phyloP scores from a whole-genome alignment of 108 stramenopile species.

The Halocafeteria seosinensis region DNA sequence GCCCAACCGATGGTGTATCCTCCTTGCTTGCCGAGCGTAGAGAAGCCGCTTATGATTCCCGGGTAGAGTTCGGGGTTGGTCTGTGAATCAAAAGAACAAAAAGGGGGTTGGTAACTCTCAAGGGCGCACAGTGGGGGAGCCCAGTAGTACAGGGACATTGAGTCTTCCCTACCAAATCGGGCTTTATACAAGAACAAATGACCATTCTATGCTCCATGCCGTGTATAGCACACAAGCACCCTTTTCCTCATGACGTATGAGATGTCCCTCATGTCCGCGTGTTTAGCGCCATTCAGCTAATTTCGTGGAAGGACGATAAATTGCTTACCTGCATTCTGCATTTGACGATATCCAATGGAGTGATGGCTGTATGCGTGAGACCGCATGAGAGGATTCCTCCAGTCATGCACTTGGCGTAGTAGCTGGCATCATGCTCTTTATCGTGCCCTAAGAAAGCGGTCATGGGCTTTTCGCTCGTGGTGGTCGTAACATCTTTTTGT shows the following conservation, averaged over 20 bases:
- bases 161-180: too few species aligned
- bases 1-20: constrained; percentile 17
- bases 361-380: constrained; percentile 23
- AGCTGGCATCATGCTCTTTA: constrained; percentile 7
- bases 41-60: constrained; percentile 13
- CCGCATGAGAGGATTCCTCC: constrained; percentile 32
- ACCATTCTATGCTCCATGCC: too few species aligned
- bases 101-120: neutral
- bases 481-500: too few species aligned
- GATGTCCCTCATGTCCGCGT: neutral
- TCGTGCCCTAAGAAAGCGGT: too few species aligned
- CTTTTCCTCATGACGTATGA: neutral
- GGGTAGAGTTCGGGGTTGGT: constrained; percentile 20
- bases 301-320: neutral
- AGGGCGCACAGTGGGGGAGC: neutral
- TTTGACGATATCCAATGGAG: constrained; percentile 30
- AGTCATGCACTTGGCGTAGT: constrained; percentile 32
- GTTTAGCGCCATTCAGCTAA: neutral
- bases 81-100: neutral
- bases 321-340: constrained; percentile 29
- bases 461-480: too few species aligned
- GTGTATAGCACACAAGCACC: neutral
- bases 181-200: too few species aligned
- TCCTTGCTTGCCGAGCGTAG: constrained; percentile 7
- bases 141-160: too few species aligned